Evolutionary conservation across 176 grass and related monocot species (phyloP).

Genomic region (Dendrocalamus sinicus): DNA sequence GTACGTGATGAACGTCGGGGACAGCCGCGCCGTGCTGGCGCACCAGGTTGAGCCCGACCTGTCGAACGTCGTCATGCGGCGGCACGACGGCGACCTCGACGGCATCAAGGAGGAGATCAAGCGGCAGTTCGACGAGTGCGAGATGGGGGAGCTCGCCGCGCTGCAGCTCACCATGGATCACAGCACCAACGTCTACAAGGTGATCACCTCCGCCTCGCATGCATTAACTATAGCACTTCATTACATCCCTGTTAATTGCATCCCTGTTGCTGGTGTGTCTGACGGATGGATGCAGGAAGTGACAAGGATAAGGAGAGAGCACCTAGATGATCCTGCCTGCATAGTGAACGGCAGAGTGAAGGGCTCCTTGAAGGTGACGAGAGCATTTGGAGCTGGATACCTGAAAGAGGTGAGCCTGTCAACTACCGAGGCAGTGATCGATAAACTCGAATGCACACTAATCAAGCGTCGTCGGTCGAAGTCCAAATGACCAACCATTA

Average conservation of each 20-base stretch:
- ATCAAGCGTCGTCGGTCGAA: too few species aligned
- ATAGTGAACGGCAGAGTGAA: conserved; percentile 69
- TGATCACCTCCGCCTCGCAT: background rate
- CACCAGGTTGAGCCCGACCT: conserved; percentile 67
- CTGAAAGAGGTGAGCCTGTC: conserved; percentile 61
- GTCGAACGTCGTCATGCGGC: conserved; percentile 34
- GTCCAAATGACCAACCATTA: too few species aligned
- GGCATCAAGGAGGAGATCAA: conserved; percentile 60
- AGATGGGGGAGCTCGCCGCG: conserved; percentile 54
- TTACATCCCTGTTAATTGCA: too few species aligned
- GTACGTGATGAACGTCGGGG: conserved; percentile 92
- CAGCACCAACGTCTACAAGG: conserved; percentile 65
- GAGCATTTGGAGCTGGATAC: conserved; percentile 86
- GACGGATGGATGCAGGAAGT: conserved; percentile 54
- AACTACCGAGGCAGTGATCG: too few species aligned
- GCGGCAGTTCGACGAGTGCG: conserved; percentile 62
- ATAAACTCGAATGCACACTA: too few species aligned
- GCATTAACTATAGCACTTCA: too few species aligned
- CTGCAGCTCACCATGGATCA: conserved; percentile 87
- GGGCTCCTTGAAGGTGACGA: conserved; percentile 78
- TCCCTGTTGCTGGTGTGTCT: too few species aligned
- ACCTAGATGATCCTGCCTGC: conserved; percentile 69
- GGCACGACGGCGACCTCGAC: conserved; percentile 25
- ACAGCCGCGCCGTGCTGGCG: conserved; percentile 90
- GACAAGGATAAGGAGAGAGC: conserved; percentile 66